These are phyloP conservation scores for Babesia gibsoni DNA, from an alignment of 169 alveolate genomes.

Conservation along the genomic window DNA sequence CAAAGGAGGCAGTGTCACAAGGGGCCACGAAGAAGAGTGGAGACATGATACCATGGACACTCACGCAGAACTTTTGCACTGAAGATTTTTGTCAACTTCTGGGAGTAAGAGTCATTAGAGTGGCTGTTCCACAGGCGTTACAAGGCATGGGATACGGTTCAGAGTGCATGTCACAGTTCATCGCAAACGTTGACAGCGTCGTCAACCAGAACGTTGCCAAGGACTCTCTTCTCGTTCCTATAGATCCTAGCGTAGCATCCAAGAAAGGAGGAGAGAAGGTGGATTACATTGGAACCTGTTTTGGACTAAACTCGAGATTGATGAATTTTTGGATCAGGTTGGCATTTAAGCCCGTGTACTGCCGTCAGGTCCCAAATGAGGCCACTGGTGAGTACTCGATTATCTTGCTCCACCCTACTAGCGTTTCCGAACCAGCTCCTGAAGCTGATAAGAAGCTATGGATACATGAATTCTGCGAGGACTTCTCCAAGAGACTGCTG, in stretches of 20 bases:
- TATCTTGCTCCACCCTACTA: slow-evolving; percentile 31
- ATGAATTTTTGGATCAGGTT: slow-evolving; percentile 93
- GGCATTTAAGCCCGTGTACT: slow-evolving; percentile 90
- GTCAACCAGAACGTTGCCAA: slow-evolving; percentile 18
- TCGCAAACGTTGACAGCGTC: slow-evolving; percentile 48
- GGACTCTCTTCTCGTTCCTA: slow-evolving; percentile 46
- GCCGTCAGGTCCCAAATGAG: slow-evolving; percentile 92
- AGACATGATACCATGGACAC: slow-evolving; percentile 97
- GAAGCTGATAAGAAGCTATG: background rate
- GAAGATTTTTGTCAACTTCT: slow-evolving; percentile 90
- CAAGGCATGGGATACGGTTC: slow-evolving; percentile 97
- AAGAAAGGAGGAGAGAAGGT: slow-evolving; percentile 62
- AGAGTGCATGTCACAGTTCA: slow-evolving; percentile 87
- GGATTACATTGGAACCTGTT: slow-evolving; percentile 96
- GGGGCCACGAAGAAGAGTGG: slow-evolving; percentile 91
- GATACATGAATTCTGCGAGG: slow-evolving; percentile 44
- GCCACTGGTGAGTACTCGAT: slow-evolving; percentile 92
- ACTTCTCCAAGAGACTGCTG: slow-evolving; percentile 43
- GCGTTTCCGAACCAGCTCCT: background rate
- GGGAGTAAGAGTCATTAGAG: slow-evolving; percentile 93
- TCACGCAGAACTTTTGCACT: slow-evolving; percentile 93
- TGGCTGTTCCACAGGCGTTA: slow-evolving; percentile 98
- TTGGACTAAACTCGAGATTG: slow-evolving; percentile 92
- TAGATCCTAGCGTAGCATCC: slow-evolving; percentile 22
- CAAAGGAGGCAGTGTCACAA: slow-evolving; percentile 70